Percentiles rank a stretch among this genome's conserved stretches.
These are phyloP conservation scores for Dentipellis fragilis DNA, from an alignment of 768 basidiomycete genomes.

Conservation along the genomic window DNA sequence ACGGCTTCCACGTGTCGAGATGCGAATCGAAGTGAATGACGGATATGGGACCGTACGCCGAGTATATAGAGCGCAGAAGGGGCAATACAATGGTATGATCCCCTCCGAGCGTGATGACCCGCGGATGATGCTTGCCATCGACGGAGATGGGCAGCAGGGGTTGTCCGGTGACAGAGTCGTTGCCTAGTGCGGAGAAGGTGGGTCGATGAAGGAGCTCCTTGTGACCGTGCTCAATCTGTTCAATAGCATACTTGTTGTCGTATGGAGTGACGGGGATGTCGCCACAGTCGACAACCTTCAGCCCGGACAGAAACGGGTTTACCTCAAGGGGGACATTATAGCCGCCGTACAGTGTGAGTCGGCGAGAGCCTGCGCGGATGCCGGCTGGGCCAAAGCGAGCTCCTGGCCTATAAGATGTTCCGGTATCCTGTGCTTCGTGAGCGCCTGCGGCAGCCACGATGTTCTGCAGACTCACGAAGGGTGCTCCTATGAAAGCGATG, in stretches of 20 bases:
- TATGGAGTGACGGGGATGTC: slow-evolving; percentile 75
- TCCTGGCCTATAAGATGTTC: slow-evolving; percentile 71
- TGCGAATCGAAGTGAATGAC: slow-evolving; percentile 87
- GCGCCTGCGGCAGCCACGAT: not conserved
- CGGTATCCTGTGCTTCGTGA: slow-evolving; percentile 41
- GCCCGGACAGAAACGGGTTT: slow-evolving; percentile 62
- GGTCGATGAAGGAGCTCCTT: slow-evolving; percentile 57
- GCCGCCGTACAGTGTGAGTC: slow-evolving; percentile 65
- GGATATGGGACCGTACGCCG: slow-evolving; percentile 69
- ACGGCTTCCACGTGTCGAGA: slow-evolving; percentile 71
- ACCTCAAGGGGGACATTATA: slow-evolving; percentile 68
- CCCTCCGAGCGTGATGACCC: slow-evolving; percentile 77
- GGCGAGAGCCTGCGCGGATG: slow-evolving; percentile 69
- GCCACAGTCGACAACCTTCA: slow-evolving; percentile 68
- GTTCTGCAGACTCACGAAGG: slow-evolving; percentile 41
- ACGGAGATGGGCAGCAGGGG: slow-evolving; percentile 46
- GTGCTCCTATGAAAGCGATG: slow-evolving; percentile 75
- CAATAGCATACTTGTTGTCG: slow-evolving; percentile 62
- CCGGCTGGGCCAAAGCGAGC: slow-evolving; percentile 83
- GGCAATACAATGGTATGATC: slow-evolving; percentile 79
- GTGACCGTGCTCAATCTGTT: slow-evolving; percentile 68
- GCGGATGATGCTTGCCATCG: slow-evolving; percentile 70
- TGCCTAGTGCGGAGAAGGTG: slow-evolving; percentile 51
- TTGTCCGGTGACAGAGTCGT: slow-evolving; percentile 50
- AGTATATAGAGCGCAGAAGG: slow-evolving; percentile 57